These are phyloP conservation scores for Coccomyxa sp. DNA, from an alignment of 139 green algal genomes.

Conservation along the genomic window DNA sequence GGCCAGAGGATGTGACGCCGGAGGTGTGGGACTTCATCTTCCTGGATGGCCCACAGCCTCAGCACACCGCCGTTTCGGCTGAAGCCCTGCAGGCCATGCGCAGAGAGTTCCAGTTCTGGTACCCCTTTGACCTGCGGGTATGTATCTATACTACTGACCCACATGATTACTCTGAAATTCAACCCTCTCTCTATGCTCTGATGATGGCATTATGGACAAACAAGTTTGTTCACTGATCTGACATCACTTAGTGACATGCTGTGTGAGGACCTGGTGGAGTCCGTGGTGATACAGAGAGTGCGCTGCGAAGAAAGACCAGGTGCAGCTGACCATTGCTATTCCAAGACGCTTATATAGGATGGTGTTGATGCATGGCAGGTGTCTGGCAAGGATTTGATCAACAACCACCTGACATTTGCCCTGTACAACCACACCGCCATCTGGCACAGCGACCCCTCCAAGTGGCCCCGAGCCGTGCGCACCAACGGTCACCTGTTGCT, in stretches of 20 bases:
- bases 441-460: slow-evolving; percentile 53
- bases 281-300: no score
- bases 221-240: no score
- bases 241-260: no score
- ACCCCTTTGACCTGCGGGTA: slow-evolving; percentile 96
- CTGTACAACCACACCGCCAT: slow-evolving; percentile 98
- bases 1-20: slow-evolving; percentile 67
- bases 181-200: background rate
- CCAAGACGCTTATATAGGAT: no score
- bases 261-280: no score
- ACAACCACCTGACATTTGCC: slow-evolving; percentile 98
- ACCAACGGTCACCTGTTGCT: slow-evolving; percentile 97
- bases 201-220: background rate
- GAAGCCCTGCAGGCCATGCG: slow-evolving; percentile 61
- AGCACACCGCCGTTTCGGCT: slow-evolving; percentile 43
- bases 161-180: background rate
- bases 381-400: slow-evolving; percentile 94
- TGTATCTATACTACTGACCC: background rate
- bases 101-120: slow-evolving; percentile 97
- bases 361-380: slow-evolving; percentile 14
- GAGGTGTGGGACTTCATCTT: slow-evolving; percentile 95
- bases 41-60: slow-evolving; percentile 52
- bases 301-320: no score
- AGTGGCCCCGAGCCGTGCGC: slow-evolving; percentile 70
- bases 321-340: no score